Evolutionary conservation across 1,284 basidiomycete species (phyloP).

Genomic region (Malassezia slooffiae): DNA sequence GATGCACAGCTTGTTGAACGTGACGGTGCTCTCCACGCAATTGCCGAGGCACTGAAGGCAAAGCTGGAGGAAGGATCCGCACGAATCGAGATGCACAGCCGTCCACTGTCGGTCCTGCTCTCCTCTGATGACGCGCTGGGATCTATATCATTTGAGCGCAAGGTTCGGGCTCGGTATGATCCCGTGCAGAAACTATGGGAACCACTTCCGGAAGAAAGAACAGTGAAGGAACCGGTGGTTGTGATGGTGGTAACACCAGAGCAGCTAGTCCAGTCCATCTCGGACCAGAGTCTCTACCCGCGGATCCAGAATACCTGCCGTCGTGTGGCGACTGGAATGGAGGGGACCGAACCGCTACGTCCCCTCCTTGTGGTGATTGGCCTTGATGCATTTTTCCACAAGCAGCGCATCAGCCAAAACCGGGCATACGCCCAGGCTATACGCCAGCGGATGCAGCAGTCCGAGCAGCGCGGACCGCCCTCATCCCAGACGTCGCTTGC

Average conservation of each 20-base stretch:
- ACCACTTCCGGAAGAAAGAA: conserved; percentile 7
- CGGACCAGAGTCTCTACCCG: background rate
- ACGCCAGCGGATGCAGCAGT: conserved; percentile 4
- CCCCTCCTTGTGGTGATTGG: conserved; percentile 6
- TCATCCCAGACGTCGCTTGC: no score
- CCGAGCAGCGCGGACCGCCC: background rate
- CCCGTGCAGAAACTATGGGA: conserved; percentile 10
- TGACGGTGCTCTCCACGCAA: background rate
- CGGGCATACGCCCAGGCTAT: conserved; percentile 4
- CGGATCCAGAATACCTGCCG: background rate
- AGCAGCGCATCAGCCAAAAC: background rate
- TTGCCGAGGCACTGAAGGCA: background rate
- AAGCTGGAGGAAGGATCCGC: background rate
- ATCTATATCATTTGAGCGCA: conserved; percentile 4
- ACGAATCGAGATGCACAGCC: background rate
- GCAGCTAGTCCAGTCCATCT: background rate
- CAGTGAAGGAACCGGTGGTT: conserved; percentile 2
- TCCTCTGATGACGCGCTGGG: background rate
- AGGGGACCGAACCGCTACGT: background rate
- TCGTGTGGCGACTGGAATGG: no score
- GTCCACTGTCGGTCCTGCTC: background rate
- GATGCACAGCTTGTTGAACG: background rate
- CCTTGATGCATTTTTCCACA: conserved; percentile 2
- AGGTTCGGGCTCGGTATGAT: conserved; percentile 10
- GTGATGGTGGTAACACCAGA: background rate